Conservation (phyloP, 352 stramenopile species). For the Phytophthora idaei region DNA sequence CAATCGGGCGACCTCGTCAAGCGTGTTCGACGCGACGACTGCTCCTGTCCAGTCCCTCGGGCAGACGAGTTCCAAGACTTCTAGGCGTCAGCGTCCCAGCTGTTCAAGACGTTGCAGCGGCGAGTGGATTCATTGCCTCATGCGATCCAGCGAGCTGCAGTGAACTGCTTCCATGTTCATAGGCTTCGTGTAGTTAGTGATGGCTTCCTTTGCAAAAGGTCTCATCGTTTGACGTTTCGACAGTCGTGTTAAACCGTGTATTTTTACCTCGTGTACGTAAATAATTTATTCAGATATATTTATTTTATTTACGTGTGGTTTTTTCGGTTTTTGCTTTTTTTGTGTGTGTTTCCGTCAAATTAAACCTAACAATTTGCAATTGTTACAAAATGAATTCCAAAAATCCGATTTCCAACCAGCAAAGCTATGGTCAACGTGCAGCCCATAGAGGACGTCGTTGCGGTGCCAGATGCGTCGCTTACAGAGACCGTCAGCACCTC, state of each 20-base stretch:
- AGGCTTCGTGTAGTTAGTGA: constrained; percentile 20
- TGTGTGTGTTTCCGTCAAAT: not conserved
- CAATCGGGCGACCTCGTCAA: constrained; percentile 41
- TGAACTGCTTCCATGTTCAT: constrained; percentile 18
- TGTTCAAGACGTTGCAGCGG: constrained; percentile 14
- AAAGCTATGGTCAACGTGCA: constrained; percentile 37
- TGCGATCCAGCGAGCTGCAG: not conserved
- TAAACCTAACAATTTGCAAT: not conserved
- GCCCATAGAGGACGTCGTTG: constrained; percentile 6
- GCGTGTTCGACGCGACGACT: constrained; percentile 40
- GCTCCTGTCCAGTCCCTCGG: constrained; percentile 20
- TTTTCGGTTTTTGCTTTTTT: not conserved
- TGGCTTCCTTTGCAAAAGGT: constrained; percentile 1
- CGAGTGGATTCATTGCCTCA: constrained; percentile 8
- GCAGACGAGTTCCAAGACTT: constrained; percentile 45
- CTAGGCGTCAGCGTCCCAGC: constrained; percentile 13
- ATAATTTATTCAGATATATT: constrained; percentile 30
- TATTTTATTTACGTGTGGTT: constrained; percentile 8
- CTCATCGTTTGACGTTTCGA: constrained; percentile 23
- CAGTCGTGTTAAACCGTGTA: constrained; percentile 18
- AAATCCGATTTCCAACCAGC: constrained; percentile 5
- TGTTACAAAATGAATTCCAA: not conserved
- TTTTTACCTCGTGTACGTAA: constrained; percentile 23
- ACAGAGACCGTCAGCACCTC: constrained; percentile 5
- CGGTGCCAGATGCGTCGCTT: not conserved